These are phyloP conservation scores for Smallanthus sonchifolius DNA, from an alignment of 129 eudicot species.

Conservation along the genomic window DNA sequence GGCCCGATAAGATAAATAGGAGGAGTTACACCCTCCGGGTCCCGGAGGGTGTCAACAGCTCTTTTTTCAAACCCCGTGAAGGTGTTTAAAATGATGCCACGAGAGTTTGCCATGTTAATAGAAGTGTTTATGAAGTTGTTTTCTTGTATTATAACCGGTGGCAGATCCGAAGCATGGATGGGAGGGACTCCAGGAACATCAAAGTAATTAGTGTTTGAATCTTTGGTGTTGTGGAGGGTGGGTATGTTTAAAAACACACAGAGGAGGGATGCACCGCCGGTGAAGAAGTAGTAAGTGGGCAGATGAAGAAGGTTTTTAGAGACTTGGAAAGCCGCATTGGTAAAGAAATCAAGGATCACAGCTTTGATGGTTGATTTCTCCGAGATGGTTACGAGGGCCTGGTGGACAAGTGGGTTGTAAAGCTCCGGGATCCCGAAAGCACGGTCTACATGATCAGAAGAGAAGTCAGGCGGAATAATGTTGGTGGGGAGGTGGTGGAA, in stretches of 20 bases:
- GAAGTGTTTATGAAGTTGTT: slow-evolving; percentile 33
- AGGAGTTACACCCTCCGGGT: slow-evolving; percentile 37
- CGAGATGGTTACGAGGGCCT: slow-evolving; percentile 41
- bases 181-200: slow-evolving; percentile 56
- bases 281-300: slow-evolving; percentile 60
- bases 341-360: slow-evolving; percentile 56
- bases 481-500: slow-evolving; percentile 50
- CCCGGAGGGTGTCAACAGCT: slow-evolving; percentile 32
- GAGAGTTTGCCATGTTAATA: slow-evolving; percentile 23
- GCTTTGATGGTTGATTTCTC: slow-evolving; percentile 35
- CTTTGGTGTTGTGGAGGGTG: slow-evolving; percentile 39
- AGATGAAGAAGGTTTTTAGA: slow-evolving; percentile 24
- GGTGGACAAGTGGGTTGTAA: slow-evolving; percentile 36
- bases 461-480: slow-evolving; percentile 21
- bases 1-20: slow-evolving; percentile 58
- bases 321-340: slow-evolving; percentile 47
- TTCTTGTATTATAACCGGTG: too few species aligned
- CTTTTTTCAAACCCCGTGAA: slow-evolving; percentile 40
- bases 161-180: slow-evolving; percentile 23
- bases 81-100: slow-evolving; percentile 44
- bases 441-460: slow-evolving; percentile 23
- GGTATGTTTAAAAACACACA: slow-evolving; percentile 35
- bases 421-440: slow-evolving; percentile 39
- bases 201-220: slow-evolving; percentile 12
- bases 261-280: slow-evolving; percentile 42